phyloP scores from a whole-genome alignment of 2,329 filamentous ascomycete genomes.

The Ramularia endophylla region DNA sequence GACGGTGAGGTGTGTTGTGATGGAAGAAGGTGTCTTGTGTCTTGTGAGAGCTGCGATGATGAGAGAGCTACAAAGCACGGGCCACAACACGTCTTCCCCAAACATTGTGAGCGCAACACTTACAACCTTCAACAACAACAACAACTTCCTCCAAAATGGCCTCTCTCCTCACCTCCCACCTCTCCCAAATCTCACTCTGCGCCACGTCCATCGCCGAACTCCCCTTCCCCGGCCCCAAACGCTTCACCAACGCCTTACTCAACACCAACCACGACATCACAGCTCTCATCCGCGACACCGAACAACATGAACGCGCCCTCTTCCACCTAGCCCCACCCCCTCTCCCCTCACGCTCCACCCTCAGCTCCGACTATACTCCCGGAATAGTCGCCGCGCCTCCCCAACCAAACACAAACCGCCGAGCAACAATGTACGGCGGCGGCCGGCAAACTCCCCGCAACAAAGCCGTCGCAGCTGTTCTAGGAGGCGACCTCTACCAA shows the following conservation, averaged over 20 bases:
- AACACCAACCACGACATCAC: slow-evolving; percentile 81
- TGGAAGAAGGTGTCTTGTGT: slow-evolving; percentile 12
- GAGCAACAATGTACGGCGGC: slow-evolving; percentile 43
- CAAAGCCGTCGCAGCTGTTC: slow-evolving; percentile 82
- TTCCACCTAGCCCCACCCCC: slow-evolving; percentile 80
- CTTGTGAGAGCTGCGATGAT: slow-evolving; percentile 9
- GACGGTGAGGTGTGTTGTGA: slow-evolving; percentile 8
- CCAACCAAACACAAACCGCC: slow-evolving; percentile 28
- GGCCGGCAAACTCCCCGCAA: slow-evolving; percentile 55
- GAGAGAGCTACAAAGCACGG: no score
- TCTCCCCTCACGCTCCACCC: slow-evolving; percentile 38
- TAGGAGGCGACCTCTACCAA: slow-evolving; percentile 81
- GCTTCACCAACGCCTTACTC: slow-evolving; percentile 91
- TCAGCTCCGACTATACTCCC: slow-evolving; percentile 34
- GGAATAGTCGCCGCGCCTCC: slow-evolving; percentile 8
- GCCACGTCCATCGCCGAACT: slow-evolving; percentile 44
- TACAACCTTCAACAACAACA: neutral
- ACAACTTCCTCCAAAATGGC: slow-evolving; percentile 17
- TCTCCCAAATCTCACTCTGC: slow-evolving; percentile 47
- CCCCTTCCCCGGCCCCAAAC: slow-evolving; percentile 76
- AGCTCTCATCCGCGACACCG: slow-evolving; percentile 87
- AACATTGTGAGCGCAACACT: neutral
- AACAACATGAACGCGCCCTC: slow-evolving; percentile 86
- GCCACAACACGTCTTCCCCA: slow-evolving; percentile 6
- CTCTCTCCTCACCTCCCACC: slow-evolving; percentile 41